These are phyloP conservation scores for Wolfiporia cocos DNA, from an alignment of 1,284 basidiomycete species.

Conservation along the genomic window DNA sequence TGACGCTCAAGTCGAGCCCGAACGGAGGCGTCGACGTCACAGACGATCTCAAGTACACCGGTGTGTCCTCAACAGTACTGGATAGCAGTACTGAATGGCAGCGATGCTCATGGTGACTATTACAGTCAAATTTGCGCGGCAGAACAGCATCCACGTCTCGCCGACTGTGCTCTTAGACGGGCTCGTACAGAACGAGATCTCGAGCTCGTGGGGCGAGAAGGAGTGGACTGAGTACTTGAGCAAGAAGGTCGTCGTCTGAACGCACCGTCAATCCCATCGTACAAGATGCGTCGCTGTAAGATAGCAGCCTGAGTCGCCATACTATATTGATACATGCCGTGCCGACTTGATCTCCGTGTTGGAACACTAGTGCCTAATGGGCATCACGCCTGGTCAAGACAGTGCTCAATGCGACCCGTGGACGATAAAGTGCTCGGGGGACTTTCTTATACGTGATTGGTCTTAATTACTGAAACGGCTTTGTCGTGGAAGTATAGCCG, in stretches of 20 bases:
- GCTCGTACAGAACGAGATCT: conserved; percentile 72
- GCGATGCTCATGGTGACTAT: no score
- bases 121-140: conserved; percentile 81
- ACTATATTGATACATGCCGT: not conserved
- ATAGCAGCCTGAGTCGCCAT: not conserved
- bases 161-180: conserved; percentile 88
- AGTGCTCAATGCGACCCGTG: no score
- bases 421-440: no score
- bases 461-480: no score
- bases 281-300: not conserved
- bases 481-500: no score
- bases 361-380: no score
- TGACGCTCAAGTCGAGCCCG: conserved; percentile 55
- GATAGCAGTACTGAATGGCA: no score
- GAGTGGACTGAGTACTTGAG: conserved; percentile 86
- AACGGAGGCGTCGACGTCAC: conserved; percentile 78
- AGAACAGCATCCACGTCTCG: conserved; percentile 91
- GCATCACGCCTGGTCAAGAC: no score
- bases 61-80: conserved; percentile 37
- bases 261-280: not conserved
- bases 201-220: conserved; percentile 76
- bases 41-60: conserved; percentile 81
- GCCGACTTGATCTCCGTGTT: not conserved
- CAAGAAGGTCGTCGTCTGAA: conserved; percentile 44
- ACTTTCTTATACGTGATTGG: no score